A percentile compares a stretch with the other conserved stretches of the same genome.
These are phyloP conservation scores for Musa itinerans DNA, from an alignment of 176 grass and related monocot species.

Conservation along the genomic window DNA sequence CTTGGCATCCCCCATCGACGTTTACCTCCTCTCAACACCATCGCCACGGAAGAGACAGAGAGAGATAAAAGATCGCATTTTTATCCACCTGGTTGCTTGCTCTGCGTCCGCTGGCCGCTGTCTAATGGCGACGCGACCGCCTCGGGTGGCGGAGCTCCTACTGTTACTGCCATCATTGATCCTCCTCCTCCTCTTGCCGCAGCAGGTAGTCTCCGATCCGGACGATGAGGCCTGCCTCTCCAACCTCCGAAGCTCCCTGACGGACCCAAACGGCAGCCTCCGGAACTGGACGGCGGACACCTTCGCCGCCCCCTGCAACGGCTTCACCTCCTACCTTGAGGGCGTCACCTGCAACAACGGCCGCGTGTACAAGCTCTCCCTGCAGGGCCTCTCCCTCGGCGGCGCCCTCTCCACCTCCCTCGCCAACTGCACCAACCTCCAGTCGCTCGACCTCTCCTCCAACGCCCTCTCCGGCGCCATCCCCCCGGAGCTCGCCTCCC, in stretches of 20 bases:
- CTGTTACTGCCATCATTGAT: neutral
- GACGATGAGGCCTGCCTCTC: neutral
- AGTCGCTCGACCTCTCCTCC: constrained; percentile 1
- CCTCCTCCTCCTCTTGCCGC: neutral
- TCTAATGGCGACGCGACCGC: neutral
- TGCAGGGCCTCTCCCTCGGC: neutral
- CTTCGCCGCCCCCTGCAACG: constrained; percentile 1
- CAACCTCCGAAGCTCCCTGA: neutral
- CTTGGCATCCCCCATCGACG: too few relatives aligned
- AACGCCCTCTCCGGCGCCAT: constrained; percentile 2
- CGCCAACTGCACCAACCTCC: neutral
- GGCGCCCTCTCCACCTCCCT: neutral
- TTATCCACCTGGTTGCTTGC: neutral
- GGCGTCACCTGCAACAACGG: constrained; percentile 6
- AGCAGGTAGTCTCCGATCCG: neutral
- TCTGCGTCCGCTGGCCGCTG: neutral
- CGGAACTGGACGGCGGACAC: neutral
- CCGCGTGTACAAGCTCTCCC: constrained; percentile 1
- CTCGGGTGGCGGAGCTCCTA: neutral
- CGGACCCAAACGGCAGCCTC: neutral
- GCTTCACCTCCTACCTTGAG: neutral
- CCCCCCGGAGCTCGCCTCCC: neutral
- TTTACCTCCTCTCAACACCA: too few relatives aligned
- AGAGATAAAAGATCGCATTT: neutral
- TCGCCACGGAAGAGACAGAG: too few relatives aligned